Evolutionary conservation across 345 rosid species (phyloP), one percentile per base, ranked within the genome.

Genomic region (Nephelium lappaceum): DNA sequence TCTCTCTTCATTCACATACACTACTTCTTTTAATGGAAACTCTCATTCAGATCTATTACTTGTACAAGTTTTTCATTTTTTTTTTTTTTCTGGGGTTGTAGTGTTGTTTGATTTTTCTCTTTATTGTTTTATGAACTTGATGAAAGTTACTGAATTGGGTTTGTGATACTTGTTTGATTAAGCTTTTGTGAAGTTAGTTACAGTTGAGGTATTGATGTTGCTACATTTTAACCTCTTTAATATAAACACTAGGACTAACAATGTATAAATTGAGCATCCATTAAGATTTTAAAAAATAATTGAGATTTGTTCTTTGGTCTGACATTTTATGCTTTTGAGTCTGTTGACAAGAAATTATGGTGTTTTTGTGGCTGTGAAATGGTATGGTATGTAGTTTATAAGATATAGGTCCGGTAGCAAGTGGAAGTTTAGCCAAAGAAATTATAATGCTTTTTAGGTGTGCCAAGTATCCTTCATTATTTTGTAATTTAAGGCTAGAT

Each of bases 21-120:
- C 49, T 45, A 11, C 11, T 36, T 66, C 8, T 36, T 66, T 66
- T 19, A 16, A 5, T 67, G 8, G 51, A n/a, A n/a, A 9, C 24
- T 42, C 73, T 63, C 60, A 27, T 2, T 25, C 43, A 74, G 77
- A 63, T 63, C 70, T 74, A 45, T 4, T 18, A 19, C 39, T 61
- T 24, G 16, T 36, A 6, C 39, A n/a, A 38, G 12, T 57, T 60
- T 36, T 70, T 25, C 3, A 21, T 25, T 49, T 6, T 0, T 69
- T 49, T 6, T 0, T 69, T 10, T 21, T 51, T 47, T 60, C 3
- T 60, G 31, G 66, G 25, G 31, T 62, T 31, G 36, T 31, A 31
- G 36, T 31, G 36, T 31, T 31, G 36, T 9, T 24, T 62, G 12
- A 23, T 31, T 43, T 23, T 47, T 47, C 8, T 49, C 6, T 51